A percentile compares a stretch with the other conserved stretches of the same genome.
Evolutionary conservation across 805 yeast genomes (phyloP).

Genomic region (Jamesozyma lodderae): DNA sequence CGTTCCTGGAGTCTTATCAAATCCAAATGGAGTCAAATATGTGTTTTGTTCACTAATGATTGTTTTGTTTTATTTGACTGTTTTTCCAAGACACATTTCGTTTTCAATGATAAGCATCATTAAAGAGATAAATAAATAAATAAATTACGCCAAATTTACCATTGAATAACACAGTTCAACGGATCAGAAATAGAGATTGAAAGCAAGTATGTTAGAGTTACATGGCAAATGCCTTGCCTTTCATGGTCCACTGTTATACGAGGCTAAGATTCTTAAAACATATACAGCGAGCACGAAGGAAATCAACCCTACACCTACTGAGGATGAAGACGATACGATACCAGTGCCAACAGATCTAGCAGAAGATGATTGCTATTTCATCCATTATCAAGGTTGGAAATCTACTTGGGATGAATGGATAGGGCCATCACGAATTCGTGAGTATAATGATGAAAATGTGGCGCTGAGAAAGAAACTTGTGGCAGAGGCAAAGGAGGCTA

Average conservation of each 20-base stretch:
- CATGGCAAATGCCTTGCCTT: constrained; percentile 57
- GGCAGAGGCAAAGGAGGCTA: constrained; percentile 33
- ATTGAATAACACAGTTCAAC: background rate
- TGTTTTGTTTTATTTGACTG: too few species aligned
- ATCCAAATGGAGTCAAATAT: too few species aligned
- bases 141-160: too few species aligned
- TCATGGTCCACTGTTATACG: constrained; percentile 86
- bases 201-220: constrained; percentile 13
- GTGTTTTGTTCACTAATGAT: too few species aligned
- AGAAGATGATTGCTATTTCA: constrained; percentile 42
- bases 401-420: constrained; percentile 98
- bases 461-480: constrained; percentile 53
- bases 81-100: too few species aligned
- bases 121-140: too few species aligned
- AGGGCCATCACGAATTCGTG: constrained; percentile 53
- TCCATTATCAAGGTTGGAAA: constrained; percentile 96
- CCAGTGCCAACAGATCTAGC: constrained; percentile 31
- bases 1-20: too few species aligned
- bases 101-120: too few species aligned
- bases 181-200: background rate
- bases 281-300: constrained; percentile 34
- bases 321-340: constrained; percentile 11
- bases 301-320: background rate
- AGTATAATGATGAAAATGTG: constrained; percentile 59
- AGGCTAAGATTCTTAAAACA: constrained; percentile 65